Evolutionary conservation across 495 filamentous ascomycete genomes (phyloP).

Genomic region (Daldinia caldariorum): DNA sequence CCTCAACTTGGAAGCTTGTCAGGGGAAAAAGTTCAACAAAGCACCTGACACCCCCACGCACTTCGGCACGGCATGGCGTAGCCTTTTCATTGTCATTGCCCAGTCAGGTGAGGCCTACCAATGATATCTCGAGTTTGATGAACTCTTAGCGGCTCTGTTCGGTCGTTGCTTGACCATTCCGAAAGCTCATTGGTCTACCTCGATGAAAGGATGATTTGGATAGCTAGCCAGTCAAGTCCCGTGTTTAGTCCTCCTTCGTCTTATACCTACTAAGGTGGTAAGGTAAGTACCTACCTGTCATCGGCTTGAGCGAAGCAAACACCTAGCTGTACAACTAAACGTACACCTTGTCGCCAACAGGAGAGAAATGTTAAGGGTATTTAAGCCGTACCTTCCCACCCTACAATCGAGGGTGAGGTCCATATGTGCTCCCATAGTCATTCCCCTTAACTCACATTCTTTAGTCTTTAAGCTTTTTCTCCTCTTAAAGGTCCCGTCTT

Average conservation of each 20-base stretch:
- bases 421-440: conserved; percentile 23
- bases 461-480: conserved; percentile 4
- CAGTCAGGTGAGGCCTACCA: conserved; percentile 15
- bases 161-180: conserved; percentile 21
- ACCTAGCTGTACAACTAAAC: conserved; percentile 1
- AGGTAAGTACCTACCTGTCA: too few species aligned
- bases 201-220: conserved; percentile 29
- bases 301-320: conserved; percentile 13
- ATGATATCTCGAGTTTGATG: conserved; percentile 10
- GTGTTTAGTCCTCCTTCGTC: conserved; percentile 32
- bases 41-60: conserved; percentile 38
- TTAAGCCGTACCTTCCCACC: conserved; percentile 26
- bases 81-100: conserved; percentile 23
- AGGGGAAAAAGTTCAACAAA: conserved; percentile 31
- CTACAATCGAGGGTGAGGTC: conserved; percentile 14
- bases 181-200: conserved; percentile 29
- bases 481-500: not conserved
- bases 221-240: conserved; percentile 29
- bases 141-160: conserved; percentile 34
- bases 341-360: conserved; percentile 1
- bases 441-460: conserved; percentile 7
- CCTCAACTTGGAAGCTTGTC: conserved; percentile 8
- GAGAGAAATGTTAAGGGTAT: conserved; percentile 20
- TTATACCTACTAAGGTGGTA: conserved; percentile 21
- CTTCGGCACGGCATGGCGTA: conserved; percentile 19